These are phyloP conservation scores for Starmerella vaccinii DNA, from an alignment of 805 yeast genomes.

Conservation along the genomic window DNA sequence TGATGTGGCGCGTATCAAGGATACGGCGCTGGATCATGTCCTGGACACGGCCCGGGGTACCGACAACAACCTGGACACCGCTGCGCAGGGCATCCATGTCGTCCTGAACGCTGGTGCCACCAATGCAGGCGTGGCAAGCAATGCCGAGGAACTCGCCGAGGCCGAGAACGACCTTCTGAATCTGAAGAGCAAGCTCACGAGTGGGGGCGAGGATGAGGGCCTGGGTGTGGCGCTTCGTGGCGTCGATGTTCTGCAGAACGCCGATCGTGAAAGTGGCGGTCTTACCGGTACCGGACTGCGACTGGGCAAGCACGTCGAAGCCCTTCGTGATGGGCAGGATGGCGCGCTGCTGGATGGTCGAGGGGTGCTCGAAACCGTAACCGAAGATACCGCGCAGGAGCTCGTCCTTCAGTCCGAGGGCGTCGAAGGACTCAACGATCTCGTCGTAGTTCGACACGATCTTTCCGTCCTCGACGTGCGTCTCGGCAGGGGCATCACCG, in stretches of 20 bases:
- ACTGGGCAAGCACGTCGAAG: conserved; percentile 85
- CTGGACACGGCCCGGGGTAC: conserved; percentile 96
- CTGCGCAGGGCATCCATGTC: conserved; percentile 74
- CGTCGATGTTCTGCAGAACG: conserved; percentile 51
- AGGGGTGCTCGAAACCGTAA: conserved; percentile 92
- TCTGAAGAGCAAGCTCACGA: conserved; percentile 93
- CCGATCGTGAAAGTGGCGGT: conserved; percentile 81
- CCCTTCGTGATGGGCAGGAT: conserved; percentile 90
- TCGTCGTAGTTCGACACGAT: conserved; percentile 96
- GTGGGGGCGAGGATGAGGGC: conserved; percentile 95
- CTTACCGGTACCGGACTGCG: conserved; percentile 85
- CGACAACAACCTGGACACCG: conserved; percentile 90
- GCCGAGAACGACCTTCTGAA: conserved; percentile 83
- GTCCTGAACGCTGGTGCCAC: conserved; percentile 85
- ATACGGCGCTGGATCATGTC: conserved; percentile 90
- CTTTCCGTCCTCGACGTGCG: conserved; percentile 36
- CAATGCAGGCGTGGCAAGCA: conserved; percentile 91
- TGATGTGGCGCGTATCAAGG: conserved; percentile 70
- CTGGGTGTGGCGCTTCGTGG: conserved; percentile 63
- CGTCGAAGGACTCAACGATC: conserved; percentile 65
- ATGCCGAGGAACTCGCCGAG: conserved; percentile 85
- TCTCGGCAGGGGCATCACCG: conserved; percentile 5
- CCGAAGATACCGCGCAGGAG: conserved; percentile 56
- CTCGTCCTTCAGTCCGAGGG: conserved; percentile 59
- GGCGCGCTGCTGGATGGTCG: conserved; percentile 96